Evolutionary conservation across 495 filamentous ascomycete genomes (phyloP).

Genomic region (Aspergillus bertholletiae): DNA sequence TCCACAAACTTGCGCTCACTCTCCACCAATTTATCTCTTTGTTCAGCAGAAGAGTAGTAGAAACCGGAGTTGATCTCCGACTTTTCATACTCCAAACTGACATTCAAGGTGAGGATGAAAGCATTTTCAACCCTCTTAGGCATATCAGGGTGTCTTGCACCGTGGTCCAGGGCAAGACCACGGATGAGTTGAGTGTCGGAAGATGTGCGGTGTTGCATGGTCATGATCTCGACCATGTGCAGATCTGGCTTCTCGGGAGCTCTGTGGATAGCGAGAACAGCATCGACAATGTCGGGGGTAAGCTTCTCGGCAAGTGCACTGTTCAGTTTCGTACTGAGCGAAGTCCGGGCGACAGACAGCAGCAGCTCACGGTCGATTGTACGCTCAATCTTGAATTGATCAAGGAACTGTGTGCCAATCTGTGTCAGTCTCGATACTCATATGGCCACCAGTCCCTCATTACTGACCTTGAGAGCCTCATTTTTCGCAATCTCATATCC

Average conservation of each 20-base stretch:
- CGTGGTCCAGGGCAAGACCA: conserved; percentile 91
- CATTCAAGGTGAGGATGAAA: conserved; percentile 90
- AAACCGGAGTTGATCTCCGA: conserved; percentile 98
- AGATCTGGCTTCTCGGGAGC: conserved; percentile 89
- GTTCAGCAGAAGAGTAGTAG: conserved; percentile 96
- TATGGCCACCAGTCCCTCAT: neutral
- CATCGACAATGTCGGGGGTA: conserved; percentile 90
- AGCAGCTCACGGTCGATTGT: conserved; percentile 92
- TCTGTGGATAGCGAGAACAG: conserved; percentile 89
- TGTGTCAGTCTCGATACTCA: conserved; percentile 6
- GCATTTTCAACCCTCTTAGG: conserved; percentile 94
- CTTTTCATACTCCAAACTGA: conserved; percentile 98
- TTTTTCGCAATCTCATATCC: conserved; percentile 96
- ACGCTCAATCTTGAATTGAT: conserved; percentile 83
- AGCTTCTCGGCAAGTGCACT: conserved; percentile 82
- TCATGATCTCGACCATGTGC: conserved; percentile 99
- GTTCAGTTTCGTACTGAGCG: conserved; percentile 92
- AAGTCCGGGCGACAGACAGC: conserved; percentile 89
- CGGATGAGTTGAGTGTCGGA: conserved; percentile 94
- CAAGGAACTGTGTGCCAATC: conserved; percentile 69
- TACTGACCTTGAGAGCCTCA: conserved; percentile 75
- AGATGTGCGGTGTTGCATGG: conserved; percentile 97
- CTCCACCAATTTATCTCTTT: conserved; percentile 96
- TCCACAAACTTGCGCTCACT: conserved; percentile 95
- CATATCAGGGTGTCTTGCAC: conserved; percentile 97